Conservation (phyloP, 768 basidiomycete genomes). For the Pluteus cervinus region DNA sequence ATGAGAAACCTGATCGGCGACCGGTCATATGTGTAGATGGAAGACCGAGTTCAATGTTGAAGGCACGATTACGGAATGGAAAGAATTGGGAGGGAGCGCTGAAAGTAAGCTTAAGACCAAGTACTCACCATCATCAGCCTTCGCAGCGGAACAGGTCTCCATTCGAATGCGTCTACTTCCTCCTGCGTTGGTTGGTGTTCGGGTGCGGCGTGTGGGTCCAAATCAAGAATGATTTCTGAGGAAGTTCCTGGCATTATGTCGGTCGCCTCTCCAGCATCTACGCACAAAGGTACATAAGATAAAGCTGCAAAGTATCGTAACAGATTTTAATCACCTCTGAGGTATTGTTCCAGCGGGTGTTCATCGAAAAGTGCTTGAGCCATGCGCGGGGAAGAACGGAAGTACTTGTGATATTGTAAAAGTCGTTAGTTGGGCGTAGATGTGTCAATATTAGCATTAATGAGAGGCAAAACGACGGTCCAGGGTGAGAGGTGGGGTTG, state of each 20-base stretch:
- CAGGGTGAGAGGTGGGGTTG: no score
- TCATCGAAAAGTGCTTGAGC: constrained; percentile 75
- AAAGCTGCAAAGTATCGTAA: neutral
- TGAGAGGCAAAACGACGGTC: no score
- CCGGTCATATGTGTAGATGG: neutral
- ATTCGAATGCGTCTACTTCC: constrained; percentile 23
- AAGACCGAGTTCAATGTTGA: neutral
- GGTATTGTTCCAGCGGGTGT: constrained; percentile 69
- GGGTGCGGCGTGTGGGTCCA: constrained; percentile 26
- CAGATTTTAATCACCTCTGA: constrained; percentile 44
- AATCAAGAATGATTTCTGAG: constrained; percentile 31
- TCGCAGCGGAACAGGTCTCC: constrained; percentile 29
- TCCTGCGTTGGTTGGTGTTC: constrained; percentile 10
- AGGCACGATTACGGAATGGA: constrained; percentile 3
- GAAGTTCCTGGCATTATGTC: constrained; percentile 54
- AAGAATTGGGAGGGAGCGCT: constrained; percentile 7
- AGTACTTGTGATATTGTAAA: constrained; percentile 3
- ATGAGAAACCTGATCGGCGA: constrained; percentile 1
- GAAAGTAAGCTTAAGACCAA: constrained; percentile 8
- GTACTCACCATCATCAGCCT: constrained; percentile 34
- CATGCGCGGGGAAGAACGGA: constrained; percentile 34
- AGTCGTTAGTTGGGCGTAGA: constrained; percentile 18
- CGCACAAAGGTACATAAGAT: constrained; percentile 8
- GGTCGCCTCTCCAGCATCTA: constrained; percentile 56
- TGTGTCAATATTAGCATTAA: no score